phyloP scores from a whole-genome alignment of 2,329 filamentous ascomycete species.

The Penicillium sp. region DNA sequence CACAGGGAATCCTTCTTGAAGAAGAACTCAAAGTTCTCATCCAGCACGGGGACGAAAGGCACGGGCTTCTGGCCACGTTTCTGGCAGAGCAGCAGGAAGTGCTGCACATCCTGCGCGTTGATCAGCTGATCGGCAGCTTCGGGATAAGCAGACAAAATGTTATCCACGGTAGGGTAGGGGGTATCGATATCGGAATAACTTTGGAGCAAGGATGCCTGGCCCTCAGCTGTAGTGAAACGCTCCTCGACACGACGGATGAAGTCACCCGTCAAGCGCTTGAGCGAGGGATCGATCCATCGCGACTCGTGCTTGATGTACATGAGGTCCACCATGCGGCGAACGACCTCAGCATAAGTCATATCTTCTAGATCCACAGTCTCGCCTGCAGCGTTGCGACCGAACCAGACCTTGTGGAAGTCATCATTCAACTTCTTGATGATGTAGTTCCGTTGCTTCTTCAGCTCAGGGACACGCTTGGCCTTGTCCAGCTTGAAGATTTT shows the following conservation, averaged over 20 bases:
- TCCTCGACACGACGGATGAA: slow-evolving; percentile 97
- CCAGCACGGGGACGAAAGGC: slow-evolving; percentile 91
- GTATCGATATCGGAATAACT: slow-evolving; percentile 84
- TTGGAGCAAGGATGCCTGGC: slow-evolving; percentile 79
- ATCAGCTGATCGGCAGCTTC: slow-evolving; percentile 88
- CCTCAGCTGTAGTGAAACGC: slow-evolving; percentile 74
- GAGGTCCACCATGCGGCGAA: slow-evolving; percentile 81
- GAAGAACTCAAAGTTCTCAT: slow-evolving; percentile 97
- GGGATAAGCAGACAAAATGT: slow-evolving; percentile 78
- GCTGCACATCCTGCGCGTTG: slow-evolving; percentile 96
- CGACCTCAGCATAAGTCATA: slow-evolving; percentile 91
- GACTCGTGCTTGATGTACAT: slow-evolving; percentile 89
- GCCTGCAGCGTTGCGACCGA: slow-evolving; percentile 78
- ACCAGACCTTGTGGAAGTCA: slow-evolving; percentile 97
- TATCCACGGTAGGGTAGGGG: slow-evolving; percentile 75
- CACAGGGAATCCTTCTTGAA: slow-evolving; percentile 99
- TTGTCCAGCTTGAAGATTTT: slow-evolving; percentile 97
- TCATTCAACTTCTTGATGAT: slow-evolving; percentile 96
- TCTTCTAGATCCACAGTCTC: slow-evolving; percentile 85
- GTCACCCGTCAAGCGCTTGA: slow-evolving; percentile 80
- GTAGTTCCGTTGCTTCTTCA: slow-evolving; percentile 84
- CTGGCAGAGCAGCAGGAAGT: slow-evolving; percentile 91
- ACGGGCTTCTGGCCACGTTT: slow-evolving; percentile 92
- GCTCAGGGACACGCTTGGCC: slow-evolving; percentile 82
- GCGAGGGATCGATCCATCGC: slow-evolving; percentile 87